Conservation (phyloP, 1,284 basidiomycete genomes). For the Ceratobasidium sp. region DNA sequence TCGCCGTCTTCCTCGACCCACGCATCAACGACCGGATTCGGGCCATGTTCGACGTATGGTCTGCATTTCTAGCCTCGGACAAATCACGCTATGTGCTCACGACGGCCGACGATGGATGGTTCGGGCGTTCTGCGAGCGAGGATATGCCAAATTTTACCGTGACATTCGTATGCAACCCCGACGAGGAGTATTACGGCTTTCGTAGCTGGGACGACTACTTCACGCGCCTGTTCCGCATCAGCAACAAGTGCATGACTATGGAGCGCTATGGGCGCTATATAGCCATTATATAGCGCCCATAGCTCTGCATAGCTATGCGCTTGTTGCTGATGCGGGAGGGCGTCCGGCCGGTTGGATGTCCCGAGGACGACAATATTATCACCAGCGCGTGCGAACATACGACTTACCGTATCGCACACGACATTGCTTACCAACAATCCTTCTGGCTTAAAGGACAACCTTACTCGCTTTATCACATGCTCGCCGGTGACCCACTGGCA, state of each 20-base stretch:
- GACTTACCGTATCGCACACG: constrained; percentile 52
- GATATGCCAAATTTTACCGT: constrained; percentile 52
- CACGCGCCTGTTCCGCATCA: constrained; percentile 53
- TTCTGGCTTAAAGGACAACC: constrained; percentile 66
- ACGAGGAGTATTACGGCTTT: constrained; percentile 55
- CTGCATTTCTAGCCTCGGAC: constrained; percentile 55
- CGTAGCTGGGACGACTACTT: constrained; percentile 59
- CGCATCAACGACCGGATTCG: constrained; percentile 28
- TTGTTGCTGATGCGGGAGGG: constrained; percentile 41
- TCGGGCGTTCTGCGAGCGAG: constrained; percentile 53
- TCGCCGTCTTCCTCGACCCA: constrained; percentile 16
- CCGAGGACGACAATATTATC: constrained; percentile 56
- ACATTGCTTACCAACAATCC: constrained; percentile 58
- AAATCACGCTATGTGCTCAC: constrained; percentile 55
- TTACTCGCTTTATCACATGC: constrained; percentile 64
- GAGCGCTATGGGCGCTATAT: too few relatives aligned
- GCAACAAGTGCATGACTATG: too few relatives aligned
- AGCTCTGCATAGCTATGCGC: too few relatives aligned
- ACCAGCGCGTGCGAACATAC: constrained; percentile 52
- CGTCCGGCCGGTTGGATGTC: constrained; percentile 55
- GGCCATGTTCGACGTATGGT: constrained; percentile 52
- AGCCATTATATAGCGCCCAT: too few relatives aligned
- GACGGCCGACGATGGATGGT: constrained; percentile 54
- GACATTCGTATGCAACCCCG: constrained; percentile 57
- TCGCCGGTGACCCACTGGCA: constrained; percentile 56